Conservation (phyloP, 164 flowering plant species). For the Macadamia integrifolia region DNA sequence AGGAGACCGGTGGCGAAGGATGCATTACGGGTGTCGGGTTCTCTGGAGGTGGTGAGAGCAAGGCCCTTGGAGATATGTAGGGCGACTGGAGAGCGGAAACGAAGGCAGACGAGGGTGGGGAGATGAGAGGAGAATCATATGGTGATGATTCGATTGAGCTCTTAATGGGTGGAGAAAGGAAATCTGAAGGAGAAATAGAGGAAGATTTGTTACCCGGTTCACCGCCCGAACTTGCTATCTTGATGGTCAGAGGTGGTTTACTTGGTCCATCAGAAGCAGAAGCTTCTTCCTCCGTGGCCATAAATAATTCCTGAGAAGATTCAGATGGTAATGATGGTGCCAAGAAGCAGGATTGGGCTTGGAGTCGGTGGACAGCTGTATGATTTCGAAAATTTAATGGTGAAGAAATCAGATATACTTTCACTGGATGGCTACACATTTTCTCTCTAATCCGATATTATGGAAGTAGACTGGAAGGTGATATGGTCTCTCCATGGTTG, state of each 20-base stretch:
- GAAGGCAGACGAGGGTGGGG: constrained; percentile 88
- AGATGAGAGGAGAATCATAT: constrained; percentile 61
- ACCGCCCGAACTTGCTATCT: constrained; percentile 26
- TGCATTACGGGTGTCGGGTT: constrained; percentile 16
- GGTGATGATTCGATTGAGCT: constrained; percentile 54
- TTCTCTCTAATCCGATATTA: not conserved
- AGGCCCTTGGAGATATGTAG: constrained; percentile 78
- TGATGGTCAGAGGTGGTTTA: constrained; percentile 45
- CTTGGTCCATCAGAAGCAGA: constrained; percentile 10
- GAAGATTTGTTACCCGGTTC: constrained; percentile 20
- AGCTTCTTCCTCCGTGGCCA: not conserved
- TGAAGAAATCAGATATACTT: not conserved
- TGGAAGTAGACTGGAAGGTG: not conserved
- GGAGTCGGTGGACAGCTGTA: constrained; percentile 1
- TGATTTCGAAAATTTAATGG: not conserved
- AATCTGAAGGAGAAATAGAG: constrained; percentile 20
- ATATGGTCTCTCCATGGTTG: not conserved
- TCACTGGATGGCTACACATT: not conserved
- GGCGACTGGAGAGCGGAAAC: constrained; percentile 91
- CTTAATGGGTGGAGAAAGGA: constrained; percentile 23
- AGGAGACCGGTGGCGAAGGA: constrained; percentile 45
- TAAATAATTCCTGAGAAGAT: not conserved
- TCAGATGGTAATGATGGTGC: constrained; percentile 8
- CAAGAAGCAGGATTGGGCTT: constrained; percentile 14
- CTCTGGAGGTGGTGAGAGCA: constrained; percentile 16